A percentile compares a stretch with the other conserved stretches of the same genome.
These are phyloP conservation scores for Petunia hybrid DNA, from an alignment of 305 asterid genomes.

Conservation along the genomic window DNA sequence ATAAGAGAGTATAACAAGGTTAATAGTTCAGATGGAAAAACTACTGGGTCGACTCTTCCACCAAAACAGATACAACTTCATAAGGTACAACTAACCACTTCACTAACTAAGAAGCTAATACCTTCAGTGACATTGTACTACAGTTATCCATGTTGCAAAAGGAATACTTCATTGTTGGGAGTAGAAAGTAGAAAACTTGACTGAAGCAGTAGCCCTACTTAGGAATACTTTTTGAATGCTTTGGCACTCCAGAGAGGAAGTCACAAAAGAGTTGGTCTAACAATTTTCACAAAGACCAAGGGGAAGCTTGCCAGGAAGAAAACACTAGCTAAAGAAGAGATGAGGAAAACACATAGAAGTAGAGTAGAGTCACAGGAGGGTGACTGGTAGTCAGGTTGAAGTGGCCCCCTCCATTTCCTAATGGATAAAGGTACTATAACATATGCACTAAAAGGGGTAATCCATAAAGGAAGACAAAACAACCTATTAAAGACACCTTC, in stretches of 20 bases:
- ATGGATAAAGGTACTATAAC: too few species aligned
- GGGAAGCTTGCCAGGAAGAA: conserved; percentile 15
- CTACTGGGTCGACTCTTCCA: conserved; percentile 14
- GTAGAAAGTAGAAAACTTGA: conserved; percentile 3
- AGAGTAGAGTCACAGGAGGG: too few species aligned
- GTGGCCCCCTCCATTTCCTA: too few species aligned
- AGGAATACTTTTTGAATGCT: not conserved
- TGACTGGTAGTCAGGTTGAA: too few species aligned
- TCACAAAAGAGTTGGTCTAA: not conserved
- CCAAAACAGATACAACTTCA: not conserved
- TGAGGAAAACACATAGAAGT: conserved; percentile 14
- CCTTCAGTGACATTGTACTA: conserved; percentile 14
- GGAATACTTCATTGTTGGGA: not conserved
- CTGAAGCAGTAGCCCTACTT: not conserved
- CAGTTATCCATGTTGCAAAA: conserved; percentile 23
- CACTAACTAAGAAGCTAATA: conserved; percentile 17
- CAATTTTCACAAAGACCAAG: conserved; percentile 4
- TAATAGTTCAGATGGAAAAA: conserved; percentile 12
- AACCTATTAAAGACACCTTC: too few species aligned
- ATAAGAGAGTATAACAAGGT: conserved; percentile 2
- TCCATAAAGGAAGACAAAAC: too few species aligned
- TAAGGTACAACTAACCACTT: conserved; percentile 21
- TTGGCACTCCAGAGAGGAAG: not conserved
- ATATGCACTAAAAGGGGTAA: too few species aligned
- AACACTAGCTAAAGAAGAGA: not conserved